Percentiles rank a stretch among this genome's conserved stretches.
These are phyloP conservation scores for Guillardia theta DNA, from an alignment of 78 protist species.

Conservation along the genomic window DNA sequence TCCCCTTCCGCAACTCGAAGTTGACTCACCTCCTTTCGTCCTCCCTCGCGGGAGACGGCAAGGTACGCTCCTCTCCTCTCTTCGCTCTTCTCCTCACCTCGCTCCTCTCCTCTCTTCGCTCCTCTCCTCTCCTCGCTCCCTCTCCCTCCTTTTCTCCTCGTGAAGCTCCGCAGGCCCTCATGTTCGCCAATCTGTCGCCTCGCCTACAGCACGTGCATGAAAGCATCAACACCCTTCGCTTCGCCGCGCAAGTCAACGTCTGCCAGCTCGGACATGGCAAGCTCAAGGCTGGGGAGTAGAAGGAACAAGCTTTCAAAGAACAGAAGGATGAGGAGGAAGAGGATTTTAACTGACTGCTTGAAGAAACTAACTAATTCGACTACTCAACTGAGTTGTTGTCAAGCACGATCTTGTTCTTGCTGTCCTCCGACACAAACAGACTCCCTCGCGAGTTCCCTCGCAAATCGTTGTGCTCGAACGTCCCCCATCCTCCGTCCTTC, in stretches of 20 bases:
- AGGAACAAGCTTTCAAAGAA: too few relatives aligned
- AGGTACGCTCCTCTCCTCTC: neutral
- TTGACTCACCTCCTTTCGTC: slow-evolving; percentile 15
- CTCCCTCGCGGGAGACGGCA: neutral
- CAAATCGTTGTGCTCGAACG: neutral
- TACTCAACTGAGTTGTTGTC: too few relatives aligned
- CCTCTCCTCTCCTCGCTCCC: neutral
- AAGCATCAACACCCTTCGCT: slow-evolving; percentile 35
- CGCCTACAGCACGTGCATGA: neutral
- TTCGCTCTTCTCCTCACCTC: neutral
- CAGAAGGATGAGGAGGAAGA: too few relatives aligned
- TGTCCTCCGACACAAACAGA: neutral
- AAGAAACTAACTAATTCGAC: too few relatives aligned
- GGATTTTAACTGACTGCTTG: too few relatives aligned
- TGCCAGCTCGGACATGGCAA: neutral
- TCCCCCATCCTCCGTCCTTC: neutral
- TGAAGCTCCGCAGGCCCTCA: neutral
- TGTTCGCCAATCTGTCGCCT: slow-evolving; percentile 32
- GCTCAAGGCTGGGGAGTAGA: neutral
- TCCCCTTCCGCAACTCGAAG: slow-evolving; percentile 32
- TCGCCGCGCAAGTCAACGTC: slow-evolving; percentile 20
- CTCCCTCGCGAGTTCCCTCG: neutral
- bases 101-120: neutral
- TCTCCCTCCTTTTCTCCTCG: too few relatives aligned
- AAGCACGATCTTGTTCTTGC: too few relatives aligned